Base-by-base conservation (phyloP, 2,329 filamentous ascomycete genomes). In the Fusarium duplospermum region DNA sequence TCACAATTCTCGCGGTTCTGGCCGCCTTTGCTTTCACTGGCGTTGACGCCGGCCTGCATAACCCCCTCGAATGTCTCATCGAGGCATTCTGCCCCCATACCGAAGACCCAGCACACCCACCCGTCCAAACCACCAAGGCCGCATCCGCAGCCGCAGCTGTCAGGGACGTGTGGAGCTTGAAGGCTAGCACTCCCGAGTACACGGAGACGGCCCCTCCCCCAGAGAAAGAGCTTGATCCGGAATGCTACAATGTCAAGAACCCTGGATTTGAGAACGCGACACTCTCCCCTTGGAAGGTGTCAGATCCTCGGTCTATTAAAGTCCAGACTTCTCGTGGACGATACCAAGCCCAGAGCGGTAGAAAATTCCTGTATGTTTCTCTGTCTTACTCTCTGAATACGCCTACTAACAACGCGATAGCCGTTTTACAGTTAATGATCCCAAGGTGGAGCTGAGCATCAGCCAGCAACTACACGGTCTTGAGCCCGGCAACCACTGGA, bases 171-270 rank as follows among this genome's bases (percentile, higher is more conserved):
- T 59, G 56, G 56, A 38, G 56, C 22, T n/a, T 59, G 16, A 27
- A 36, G 56, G 56, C 56, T 18, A 59, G 33, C 35, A 27, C 22
- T 38, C 56, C 35, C 56, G 56, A 38, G 56, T 27, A 38, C 35
- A 59, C 33, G 22, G 35, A 57, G 31, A 35, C 56, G 22, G 56
- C 35, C 20, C 33, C 33, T n/a, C 33, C 56, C n/a, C 35, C 56
- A 27, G 22, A 36, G 11, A 38, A 40, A 27, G 56, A 38, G 11
- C 56, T 59, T 18, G 56, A 59, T 20, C 56, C 56, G 35, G 33
- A 36, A 59, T 59, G 56, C 56, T 59, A 59, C 6, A 38, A 27
- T 59, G 35, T 59, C 56, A 38, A 59, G 22, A 59, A 59, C 22
- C 56, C 56, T 11, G 35, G 56, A 11, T 59, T 59, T 11, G 56